These are phyloP conservation scores for Allium fistulosum DNA, from an alignment of 106 monocot species.

Conservation along the genomic window DNA sequence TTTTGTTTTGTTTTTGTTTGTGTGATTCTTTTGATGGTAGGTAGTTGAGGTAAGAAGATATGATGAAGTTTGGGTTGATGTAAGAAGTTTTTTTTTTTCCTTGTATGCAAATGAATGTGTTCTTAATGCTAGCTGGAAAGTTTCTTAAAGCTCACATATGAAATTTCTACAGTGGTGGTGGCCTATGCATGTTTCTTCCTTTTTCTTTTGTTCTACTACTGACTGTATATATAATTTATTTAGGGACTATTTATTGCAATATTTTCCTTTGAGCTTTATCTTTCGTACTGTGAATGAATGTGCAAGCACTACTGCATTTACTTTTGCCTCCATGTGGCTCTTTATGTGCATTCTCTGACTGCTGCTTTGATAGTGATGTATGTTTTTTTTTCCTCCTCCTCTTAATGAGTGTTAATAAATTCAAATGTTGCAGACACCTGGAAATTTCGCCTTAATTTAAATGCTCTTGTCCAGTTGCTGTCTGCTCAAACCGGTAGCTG, in stretches of 20 bases:
- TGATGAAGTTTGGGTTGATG: background rate
- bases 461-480: too few relatives aligned
- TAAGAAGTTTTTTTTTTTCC: background rate
- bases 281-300: background rate
- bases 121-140: background rate
- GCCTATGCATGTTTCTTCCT: background rate
- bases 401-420: too few relatives aligned
- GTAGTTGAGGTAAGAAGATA: background rate
- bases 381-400: too few relatives aligned
- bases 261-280: background rate
- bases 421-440: too few relatives aligned
- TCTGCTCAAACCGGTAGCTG: too few relatives aligned
- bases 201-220: background rate
- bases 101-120: background rate
- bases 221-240: background rate
- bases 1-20: background rate
- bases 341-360: conserved; percentile 5
- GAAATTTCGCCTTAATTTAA: too few relatives aligned
- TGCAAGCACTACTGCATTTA: conserved; percentile 8
- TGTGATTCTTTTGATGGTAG: background rate
- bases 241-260: background rate
- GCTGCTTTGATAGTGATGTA: background rate
- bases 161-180: background rate
- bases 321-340: conserved; percentile 11
- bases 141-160: too few relatives aligned